Evolutionary conservation across 495 filamentous ascomycete species (phyloP).

Genomic region (Talaromyces proteolyticus): DNA sequence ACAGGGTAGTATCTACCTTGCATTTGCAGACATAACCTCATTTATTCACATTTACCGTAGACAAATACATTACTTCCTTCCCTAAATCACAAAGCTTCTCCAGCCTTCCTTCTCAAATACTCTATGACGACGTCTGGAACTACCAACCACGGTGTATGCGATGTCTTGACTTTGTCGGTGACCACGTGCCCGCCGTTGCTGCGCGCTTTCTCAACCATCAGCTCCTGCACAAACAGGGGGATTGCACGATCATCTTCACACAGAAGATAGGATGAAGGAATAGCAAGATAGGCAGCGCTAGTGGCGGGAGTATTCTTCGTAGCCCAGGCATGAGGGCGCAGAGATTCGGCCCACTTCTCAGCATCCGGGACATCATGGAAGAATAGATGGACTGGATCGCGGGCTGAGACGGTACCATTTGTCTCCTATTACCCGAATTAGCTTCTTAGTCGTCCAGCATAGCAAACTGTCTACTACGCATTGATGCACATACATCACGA

Average conservation of each 20-base stretch:
- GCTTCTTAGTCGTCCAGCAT: not conserved
- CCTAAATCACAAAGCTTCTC: too few species aligned
- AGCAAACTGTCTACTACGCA: conserved; percentile 2
- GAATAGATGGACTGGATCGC: conserved; percentile 22
- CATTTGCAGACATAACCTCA: too few species aligned
- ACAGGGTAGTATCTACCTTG: too few species aligned
- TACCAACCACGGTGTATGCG: conserved; percentile 28
- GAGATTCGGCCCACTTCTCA: conserved; percentile 20
- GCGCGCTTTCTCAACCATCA: conserved; percentile 28
- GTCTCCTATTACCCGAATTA: conserved; percentile 7
- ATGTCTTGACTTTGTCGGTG: conserved; percentile 23
- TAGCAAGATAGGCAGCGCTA: conserved; percentile 20
- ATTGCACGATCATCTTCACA: conserved; percentile 32
- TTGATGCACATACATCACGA: conserved; percentile 26
- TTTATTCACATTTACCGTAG: too few species aligned
- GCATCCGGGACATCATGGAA: conserved; percentile 35
- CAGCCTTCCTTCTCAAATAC: too few species aligned
- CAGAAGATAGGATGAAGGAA: conserved; percentile 24
- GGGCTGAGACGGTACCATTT: conserved; percentile 21
- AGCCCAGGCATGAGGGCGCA: conserved; percentile 25
- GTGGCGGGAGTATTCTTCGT: conserved; percentile 27
- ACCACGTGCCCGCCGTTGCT: conserved; percentile 19
- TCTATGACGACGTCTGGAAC: too few species aligned
- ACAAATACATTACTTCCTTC: too few species aligned
- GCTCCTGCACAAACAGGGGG: conserved; percentile 29